Conservation (phyloP, 306 rosid species). For the Amphicarpaea edgeworthii region DNA sequence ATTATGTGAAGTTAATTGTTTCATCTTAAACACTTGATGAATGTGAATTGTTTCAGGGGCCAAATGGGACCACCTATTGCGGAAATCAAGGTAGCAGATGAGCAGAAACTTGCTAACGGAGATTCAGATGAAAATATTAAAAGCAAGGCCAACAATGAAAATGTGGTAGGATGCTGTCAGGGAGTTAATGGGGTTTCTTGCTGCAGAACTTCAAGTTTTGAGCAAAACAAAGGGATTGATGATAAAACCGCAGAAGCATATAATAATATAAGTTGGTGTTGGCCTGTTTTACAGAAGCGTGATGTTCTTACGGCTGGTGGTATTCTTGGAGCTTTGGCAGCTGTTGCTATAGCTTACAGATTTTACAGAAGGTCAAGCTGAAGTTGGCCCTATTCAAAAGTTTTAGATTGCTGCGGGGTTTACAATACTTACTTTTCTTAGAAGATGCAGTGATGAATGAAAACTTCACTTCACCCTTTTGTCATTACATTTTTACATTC, state of each 20-base stretch:
- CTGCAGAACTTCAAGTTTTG: slow-evolving; percentile 69
- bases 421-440: background rate
- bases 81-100: slow-evolving; percentile 39
- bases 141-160: slow-evolving; percentile 43
- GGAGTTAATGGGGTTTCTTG: slow-evolving; percentile 82
- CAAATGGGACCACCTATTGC: slow-evolving; percentile 51
- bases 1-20: slow-evolving; percentile 29
- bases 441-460: slow-evolving; percentile 22
- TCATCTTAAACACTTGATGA: slow-evolving; percentile 24
- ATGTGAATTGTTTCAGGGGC: slow-evolving; percentile 51
- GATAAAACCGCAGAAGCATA: slow-evolving; percentile 41
- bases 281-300: slow-evolving; percentile 64
- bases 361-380: slow-evolving; percentile 70
- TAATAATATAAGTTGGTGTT: slow-evolving; percentile 46
- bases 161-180: slow-evolving; percentile 59
- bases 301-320: slow-evolving; percentile 62
- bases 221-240: slow-evolving; percentile 50
- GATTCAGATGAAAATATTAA: too few species aligned
- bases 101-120: slow-evolving; percentile 46
- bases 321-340: slow-evolving; percentile 71
- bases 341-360: slow-evolving; percentile 73
- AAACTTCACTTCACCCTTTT: slow-evolving; percentile 24
- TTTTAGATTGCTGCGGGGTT: slow-evolving; percentile 42
- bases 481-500: background rate
- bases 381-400: slow-evolving; percentile 35